A percentile compares a stretch with the other conserved stretches of the same genome.
Conservation (phyloP, 2,329 filamentous ascomycete species). For the Metarhizium humberi region DNA sequence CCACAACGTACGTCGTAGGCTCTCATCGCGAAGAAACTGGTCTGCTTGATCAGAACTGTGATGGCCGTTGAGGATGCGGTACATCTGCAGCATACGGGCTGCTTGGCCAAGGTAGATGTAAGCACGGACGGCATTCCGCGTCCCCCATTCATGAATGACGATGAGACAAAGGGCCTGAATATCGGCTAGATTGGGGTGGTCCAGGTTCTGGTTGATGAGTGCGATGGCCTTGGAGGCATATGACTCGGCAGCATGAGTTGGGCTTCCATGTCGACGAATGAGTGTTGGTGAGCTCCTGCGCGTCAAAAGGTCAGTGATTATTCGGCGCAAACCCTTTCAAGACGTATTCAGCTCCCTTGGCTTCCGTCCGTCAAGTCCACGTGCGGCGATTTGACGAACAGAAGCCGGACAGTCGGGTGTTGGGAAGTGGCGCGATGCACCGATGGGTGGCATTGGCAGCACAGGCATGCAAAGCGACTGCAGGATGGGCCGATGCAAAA, state of each 20-base stretch:
- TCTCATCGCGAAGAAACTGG: constrained; percentile 52
- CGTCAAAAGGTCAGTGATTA: neutral
- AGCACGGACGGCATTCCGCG: constrained; percentile 50
- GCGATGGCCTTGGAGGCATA: constrained; percentile 49
- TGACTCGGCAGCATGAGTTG: constrained; percentile 46
- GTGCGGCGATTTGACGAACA: neutral
- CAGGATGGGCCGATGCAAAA: neutral
- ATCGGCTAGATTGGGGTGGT: constrained; percentile 50
- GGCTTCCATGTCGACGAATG: constrained; percentile 49
- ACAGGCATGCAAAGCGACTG: neutral
- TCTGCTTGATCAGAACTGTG: constrained; percentile 42
- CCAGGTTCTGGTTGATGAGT: constrained; percentile 47
- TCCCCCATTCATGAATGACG: constrained; percentile 55
- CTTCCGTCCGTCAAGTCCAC: neutral
- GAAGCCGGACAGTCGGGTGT: neutral
- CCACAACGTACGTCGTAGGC: constrained; percentile 52
- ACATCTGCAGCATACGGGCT: constrained; percentile 57
- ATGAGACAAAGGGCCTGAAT: constrained; percentile 53
- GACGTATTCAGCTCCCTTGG: too few species aligned
- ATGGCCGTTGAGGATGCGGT: constrained; percentile 47
- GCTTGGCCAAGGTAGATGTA: constrained; percentile 56
- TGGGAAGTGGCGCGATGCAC: constrained; percentile 2
- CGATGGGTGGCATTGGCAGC: neutral
- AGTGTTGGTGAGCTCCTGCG: constrained; percentile 44
- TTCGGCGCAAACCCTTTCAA: too few species aligned